Evolutionary conservation across 805 yeast genomes (phyloP).

Genomic region (Schwanniomyces occidentalis): DNA sequence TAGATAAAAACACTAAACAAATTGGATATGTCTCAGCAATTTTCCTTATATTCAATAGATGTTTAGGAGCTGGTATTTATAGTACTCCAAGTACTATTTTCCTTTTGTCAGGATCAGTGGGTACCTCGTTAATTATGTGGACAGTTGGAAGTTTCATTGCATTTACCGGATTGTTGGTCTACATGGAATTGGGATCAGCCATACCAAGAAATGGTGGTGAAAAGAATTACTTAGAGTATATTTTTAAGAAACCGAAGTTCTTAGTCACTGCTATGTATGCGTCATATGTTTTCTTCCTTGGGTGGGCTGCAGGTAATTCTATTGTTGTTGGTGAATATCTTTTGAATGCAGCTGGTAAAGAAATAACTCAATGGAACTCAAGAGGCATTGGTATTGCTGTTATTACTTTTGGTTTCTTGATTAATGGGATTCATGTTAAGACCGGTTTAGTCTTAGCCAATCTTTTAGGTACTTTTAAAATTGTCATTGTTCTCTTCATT

Average conservation of each 20-base stretch:
- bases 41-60: conserved; percentile 59
- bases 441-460: conserved; percentile 66
- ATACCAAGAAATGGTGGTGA: conserved; percentile 86
- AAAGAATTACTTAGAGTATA: conserved; percentile 74
- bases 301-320: conserved; percentile 87
- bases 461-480: conserved; percentile 68
- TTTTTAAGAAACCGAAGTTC: conserved; percentile 67
- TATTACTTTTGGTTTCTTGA: conserved; percentile 65
- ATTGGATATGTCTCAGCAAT: conserved; percentile 48
- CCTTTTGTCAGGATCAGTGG: conserved; percentile 64
- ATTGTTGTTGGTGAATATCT: conserved; percentile 79
- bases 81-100: conserved; percentile 66
- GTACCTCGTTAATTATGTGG: conserved; percentile 72
- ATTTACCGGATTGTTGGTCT: conserved; percentile 54
- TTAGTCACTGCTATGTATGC: conserved; percentile 64
- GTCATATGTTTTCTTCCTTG: conserved; percentile 69
- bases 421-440: conserved; percentile 62
- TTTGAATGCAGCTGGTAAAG: conserved; percentile 69
- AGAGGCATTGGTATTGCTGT: conserved; percentile 77
- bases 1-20: conserved; percentile 45
- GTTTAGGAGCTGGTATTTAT: conserved; percentile 76
- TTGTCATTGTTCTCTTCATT: conserved; percentile 68
- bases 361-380: conserved; percentile 71
- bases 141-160: conserved; percentile 72
- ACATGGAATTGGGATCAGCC: conserved; percentile 77